These are phyloP conservation scores for Backusella westeae DNA, from an alignment of 192 early-diverging fungal species.

Conservation along the genomic window DNA sequence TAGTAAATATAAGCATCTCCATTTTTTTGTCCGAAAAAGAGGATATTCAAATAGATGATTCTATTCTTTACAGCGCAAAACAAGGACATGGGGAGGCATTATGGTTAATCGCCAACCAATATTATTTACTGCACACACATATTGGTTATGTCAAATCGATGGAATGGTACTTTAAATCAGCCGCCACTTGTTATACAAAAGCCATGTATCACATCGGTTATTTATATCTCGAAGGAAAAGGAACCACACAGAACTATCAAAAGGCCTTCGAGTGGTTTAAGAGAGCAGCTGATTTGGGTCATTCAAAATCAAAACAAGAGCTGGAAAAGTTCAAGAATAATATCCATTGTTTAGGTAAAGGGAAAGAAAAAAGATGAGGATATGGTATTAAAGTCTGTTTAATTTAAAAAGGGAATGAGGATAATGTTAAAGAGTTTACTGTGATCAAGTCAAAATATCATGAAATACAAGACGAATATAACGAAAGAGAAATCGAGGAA, in stretches of 20 bases:
- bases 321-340: not conserved
- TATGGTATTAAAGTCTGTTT: not conserved
- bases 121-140: not conserved
- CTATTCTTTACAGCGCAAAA: not conserved
- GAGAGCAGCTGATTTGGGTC: not conserved
- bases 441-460: not conserved
- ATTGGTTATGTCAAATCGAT: not conserved
- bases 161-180: not conserved
- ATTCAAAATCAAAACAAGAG: not conserved
- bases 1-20: not conserved
- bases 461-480: conserved; percentile 2
- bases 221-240: not conserved
- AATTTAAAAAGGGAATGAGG: not conserved
- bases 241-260: not conserved
- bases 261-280: not conserved
- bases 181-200: not conserved
- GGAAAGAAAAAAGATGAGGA: not conserved
- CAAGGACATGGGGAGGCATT: not conserved
- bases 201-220: not conserved
- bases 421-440: not conserved
- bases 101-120: not conserved
- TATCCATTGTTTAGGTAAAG: not conserved
- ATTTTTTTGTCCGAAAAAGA: not conserved
- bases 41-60: not conserved
- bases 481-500: not conserved